Evolutionary conservation across 2,329 filamentous ascomycete genomes (phyloP), one percentile per base, ranked within the genome.

Genomic region (Emydomyces testavorans): DNA sequence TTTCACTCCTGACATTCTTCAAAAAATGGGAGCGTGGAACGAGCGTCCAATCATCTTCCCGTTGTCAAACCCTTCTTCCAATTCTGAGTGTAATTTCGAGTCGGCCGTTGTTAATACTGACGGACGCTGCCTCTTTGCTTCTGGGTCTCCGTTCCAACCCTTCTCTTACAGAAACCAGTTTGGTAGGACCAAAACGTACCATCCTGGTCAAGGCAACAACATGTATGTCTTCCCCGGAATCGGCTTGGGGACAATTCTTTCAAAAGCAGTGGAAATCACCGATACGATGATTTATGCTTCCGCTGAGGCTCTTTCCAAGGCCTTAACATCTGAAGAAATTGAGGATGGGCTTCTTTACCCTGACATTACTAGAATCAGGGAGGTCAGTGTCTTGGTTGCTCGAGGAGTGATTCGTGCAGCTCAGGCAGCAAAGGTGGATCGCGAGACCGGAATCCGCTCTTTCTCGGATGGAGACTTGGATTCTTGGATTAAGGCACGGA

Each of bases 231-330:
- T 98, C 80, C 92, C 92, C 0, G 92, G 90, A 60, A 84, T 96
- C 51, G 92, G 92, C 49, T 80, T 96, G 24, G 92, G 89, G 52
- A 85, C 90, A 55, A 95, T 96, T 62, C 78, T 96, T 41, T 82
- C 83, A 70, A 93, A 95, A 74, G 78, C 88, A 10, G 81, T 85
- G 55, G 80, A 80, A 58, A 76, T 96, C 56, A 96, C 90, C 4
- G 86, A 95, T 65, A 79, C 83, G 66, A 98, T 98, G 92, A 88
- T 98, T 62, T 96, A 96, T 71, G 88, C 85, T 42, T 90, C 89
- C 26, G 92, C 87, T 23, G 82, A 83, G 34, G 83, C 87, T 3
- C 78, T 96, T 16, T 78, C 86, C 13, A 80, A 79, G 50, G 81
- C 83, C 28, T 76, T 98, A 52, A 88, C 83, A 53, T 74, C 79